phyloP scores from a whole-genome alignment of 78 protist species.

The Tieghemostelium lacteum region DNA sequence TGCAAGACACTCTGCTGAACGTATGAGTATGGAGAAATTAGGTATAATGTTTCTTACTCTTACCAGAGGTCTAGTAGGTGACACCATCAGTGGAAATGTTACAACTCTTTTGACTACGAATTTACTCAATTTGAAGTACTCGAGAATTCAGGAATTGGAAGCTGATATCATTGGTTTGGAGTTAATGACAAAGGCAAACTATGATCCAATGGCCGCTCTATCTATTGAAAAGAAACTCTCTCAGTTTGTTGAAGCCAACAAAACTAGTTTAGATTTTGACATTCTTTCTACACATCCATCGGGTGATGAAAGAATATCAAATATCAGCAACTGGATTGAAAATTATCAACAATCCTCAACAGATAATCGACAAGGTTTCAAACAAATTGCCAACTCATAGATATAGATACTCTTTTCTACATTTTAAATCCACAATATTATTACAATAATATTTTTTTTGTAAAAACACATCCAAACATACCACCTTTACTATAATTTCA shows the following conservation, averaged over 20 bases:
- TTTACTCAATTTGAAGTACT: slow-evolving; percentile 18
- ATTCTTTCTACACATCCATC: slow-evolving; percentile 25
- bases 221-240: slow-evolving; percentile 10
- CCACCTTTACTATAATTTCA: too few relatives aligned
- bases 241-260: neutral
- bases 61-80: slow-evolving; percentile 70
- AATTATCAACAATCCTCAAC: too few relatives aligned
- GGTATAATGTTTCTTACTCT: slow-evolving; percentile 37
- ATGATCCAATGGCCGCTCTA: slow-evolving; percentile 21
- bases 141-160: slow-evolving; percentile 65
- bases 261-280: neutral
- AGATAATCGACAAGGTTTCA: too few relatives aligned
- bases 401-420: too few relatives aligned
- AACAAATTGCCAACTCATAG: too few relatives aligned
- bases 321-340: slow-evolving; percentile 8
- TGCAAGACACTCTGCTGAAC: slow-evolving; percentile 75
- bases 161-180: slow-evolving; percentile 62
- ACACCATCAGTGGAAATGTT: slow-evolving; percentile 56
- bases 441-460: too few relatives aligned
- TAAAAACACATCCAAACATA: too few relatives aligned
- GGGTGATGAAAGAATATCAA: slow-evolving; percentile 16
- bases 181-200: slow-evolving; percentile 23
- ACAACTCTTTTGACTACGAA: slow-evolving; percentile 16
- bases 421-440: too few relatives aligned
- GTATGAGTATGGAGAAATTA: slow-evolving; percentile 4